A percentile compares a stretch with the other conserved stretches of the same genome.
These are phyloP conservation scores for Clarireedia hainanense DNA, from an alignment of 2,329 filamentous ascomycete species.

Conservation along the genomic window DNA sequence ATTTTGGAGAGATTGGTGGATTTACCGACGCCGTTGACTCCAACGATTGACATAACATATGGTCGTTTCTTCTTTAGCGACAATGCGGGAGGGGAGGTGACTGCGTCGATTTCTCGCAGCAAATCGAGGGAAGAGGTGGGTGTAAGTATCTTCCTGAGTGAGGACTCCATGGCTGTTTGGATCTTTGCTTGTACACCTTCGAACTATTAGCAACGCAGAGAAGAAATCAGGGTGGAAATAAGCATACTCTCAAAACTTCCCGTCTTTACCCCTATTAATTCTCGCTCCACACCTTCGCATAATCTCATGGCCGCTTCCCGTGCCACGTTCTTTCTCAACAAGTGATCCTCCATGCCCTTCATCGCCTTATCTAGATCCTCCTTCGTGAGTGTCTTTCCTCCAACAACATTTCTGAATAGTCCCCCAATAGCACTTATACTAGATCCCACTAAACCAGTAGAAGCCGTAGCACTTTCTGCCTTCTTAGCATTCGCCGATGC, in stretches of 20 bases:
- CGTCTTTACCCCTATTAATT: conserved; percentile 85
- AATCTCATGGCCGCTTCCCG: conserved; percentile 86
- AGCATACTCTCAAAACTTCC: conserved; percentile 69
- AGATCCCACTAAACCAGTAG: conserved; percentile 65
- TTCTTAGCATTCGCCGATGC: conserved; percentile 67
- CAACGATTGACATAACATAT: conserved; percentile 96
- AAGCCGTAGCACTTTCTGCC: conserved; percentile 33
- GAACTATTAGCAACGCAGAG: conserved; percentile 19
- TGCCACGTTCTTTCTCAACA: conserved; percentile 92
- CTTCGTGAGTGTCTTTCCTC: conserved; percentile 85
- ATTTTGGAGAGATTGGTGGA: conserved; percentile 97
- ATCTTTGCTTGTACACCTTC: conserved; percentile 71
- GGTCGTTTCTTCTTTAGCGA: conserved; percentile 62
- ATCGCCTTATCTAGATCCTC: conserved; percentile 86
- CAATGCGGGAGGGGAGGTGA: conserved; percentile 58
- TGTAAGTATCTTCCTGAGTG: conserved; percentile 89
- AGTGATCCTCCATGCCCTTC: conserved; percentile 91
- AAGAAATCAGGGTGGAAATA: conserved; percentile 11
- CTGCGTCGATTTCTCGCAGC: conserved; percentile 81
- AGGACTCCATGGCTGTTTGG: conserved; percentile 81
- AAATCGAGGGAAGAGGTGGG: conserved; percentile 92
- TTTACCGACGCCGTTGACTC: conserved; percentile 97
- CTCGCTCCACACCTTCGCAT: conserved; percentile 84
- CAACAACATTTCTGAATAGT: conserved; percentile 89
- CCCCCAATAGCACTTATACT: conserved; percentile 77